A percentile compares a stretch with the other conserved stretches of the same genome.
phyloP scores from a whole-genome alignment of 352 stramenopile genomes.

The Pythium graminicola region DNA sequence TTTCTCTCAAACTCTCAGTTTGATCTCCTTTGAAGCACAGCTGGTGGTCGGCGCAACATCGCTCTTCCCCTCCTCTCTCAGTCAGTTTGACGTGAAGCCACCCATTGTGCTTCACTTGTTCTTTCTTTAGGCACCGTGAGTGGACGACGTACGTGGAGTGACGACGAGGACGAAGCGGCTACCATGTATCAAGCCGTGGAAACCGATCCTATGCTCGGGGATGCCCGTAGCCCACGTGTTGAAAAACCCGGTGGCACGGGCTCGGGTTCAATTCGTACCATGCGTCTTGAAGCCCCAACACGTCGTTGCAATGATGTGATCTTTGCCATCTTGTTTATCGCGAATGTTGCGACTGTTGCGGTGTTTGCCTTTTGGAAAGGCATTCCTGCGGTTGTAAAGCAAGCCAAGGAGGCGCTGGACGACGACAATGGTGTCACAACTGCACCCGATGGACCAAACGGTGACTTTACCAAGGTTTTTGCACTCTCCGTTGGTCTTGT shows the following conservation, averaged over 20 bases:
- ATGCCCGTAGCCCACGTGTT: slow-evolving; percentile 24
- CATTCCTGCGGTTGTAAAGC: slow-evolving; percentile 43
- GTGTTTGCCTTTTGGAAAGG: slow-evolving; percentile 69
- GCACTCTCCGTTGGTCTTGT: slow-evolving; percentile 46
- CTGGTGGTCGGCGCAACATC: no score
- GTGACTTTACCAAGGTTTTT: slow-evolving; percentile 46
- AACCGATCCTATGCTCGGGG: slow-evolving; percentile 68
- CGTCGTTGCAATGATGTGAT: slow-evolving; percentile 65
- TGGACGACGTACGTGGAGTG: slow-evolving; percentile 19
- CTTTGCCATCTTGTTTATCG: slow-evolving; percentile 68
- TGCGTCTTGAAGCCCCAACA: slow-evolving; percentile 52
- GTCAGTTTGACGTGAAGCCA: slow-evolving; percentile 19
- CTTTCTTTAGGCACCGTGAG: slow-evolving; percentile 12
- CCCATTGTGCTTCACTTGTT: slow-evolving; percentile 8
- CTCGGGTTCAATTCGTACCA: slow-evolving; percentile 50
- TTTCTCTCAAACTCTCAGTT: slow-evolving; percentile 7
- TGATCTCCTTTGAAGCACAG: no score
- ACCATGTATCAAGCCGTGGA: slow-evolving; percentile 75
- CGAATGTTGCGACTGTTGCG: slow-evolving; percentile 47
- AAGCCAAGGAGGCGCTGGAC: slow-evolving; percentile 11
- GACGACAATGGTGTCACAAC: slow-evolving; percentile 21
- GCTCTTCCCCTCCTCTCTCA: neutral
- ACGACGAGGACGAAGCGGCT: slow-evolving; percentile 24
- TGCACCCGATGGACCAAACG: slow-evolving; percentile 18
- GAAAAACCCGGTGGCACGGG: slow-evolving; percentile 21